Conservation (phyloP, 768 basidiomycete genomes). For the Boletus fagicola region DNA sequence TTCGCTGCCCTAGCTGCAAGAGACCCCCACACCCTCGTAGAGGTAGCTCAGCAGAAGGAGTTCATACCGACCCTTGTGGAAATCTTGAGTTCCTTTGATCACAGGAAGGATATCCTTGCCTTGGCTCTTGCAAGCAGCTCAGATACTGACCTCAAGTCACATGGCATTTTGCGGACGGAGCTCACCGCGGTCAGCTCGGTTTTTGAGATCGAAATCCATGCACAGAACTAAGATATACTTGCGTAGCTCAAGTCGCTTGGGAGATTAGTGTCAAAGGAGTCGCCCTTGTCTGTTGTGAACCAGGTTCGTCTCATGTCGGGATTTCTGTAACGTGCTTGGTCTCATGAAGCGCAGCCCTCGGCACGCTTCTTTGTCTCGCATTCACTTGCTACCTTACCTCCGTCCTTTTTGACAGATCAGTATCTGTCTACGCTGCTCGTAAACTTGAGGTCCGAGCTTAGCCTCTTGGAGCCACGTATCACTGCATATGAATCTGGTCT, state of each 20-base stretch:
- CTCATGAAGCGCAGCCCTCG: constrained; percentile 42
- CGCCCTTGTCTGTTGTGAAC: constrained; percentile 21
- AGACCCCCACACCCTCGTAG: constrained; percentile 52
- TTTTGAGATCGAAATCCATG: neutral
- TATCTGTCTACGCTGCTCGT: constrained; percentile 33
- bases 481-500: constrained; percentile 42
- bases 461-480: constrained; percentile 39
- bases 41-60: constrained; percentile 43
- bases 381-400: constrained; percentile 48
- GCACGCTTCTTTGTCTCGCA: constrained; percentile 53
- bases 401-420: constrained; percentile 38
- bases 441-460: constrained; percentile 38
- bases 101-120: constrained; percentile 50
- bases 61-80: constrained; percentile 45
- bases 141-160: constrained; percentile 47
- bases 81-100: constrained; percentile 36
- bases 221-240: constrained; percentile 6
- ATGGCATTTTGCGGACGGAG: constrained; percentile 59
- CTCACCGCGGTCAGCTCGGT: constrained; percentile 45
- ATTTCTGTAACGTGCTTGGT: neutral
- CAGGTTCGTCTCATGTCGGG: constrained; percentile 16
- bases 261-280: constrained; percentile 36
- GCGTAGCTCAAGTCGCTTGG: constrained; percentile 38
- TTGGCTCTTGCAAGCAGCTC: constrained; percentile 35
- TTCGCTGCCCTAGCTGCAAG: constrained; percentile 63